Evolutionary conservation across 148 eudicot species (phyloP).

Genomic region (Pouteria glomerata): DNA sequence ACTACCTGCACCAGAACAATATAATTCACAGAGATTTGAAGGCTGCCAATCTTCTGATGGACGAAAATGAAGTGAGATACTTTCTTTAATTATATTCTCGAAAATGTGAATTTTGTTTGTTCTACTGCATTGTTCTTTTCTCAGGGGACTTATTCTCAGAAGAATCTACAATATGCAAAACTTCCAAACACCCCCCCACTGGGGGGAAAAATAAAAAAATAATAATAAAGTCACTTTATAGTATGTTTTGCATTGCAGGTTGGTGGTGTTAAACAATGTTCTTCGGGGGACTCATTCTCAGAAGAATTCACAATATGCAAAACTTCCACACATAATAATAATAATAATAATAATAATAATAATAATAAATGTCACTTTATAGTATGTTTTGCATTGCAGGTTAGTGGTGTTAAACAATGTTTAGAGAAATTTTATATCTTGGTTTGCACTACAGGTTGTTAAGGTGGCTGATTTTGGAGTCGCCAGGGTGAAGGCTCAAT

Average conservation of each 20-base stretch:
- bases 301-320: too few species aligned
- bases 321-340: too few species aligned
- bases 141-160: not conserved
- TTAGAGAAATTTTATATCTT: not conserved
- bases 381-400: too few species aligned
- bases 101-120: not conserved
- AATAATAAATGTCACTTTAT: too few species aligned
- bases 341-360: too few species aligned
- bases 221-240: too few species aligned
- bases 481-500: constrained; percentile 84
- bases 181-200: too few species aligned
- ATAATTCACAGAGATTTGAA: constrained; percentile 95
- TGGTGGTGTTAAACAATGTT: too few species aligned
- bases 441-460: constrained; percentile 59
- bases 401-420: not conserved
- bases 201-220: too few species aligned
- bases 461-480: constrained; percentile 99
- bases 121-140: not conserved
- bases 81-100: not conserved
- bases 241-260: too few species aligned
- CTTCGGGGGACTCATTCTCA: not conserved
- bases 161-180: too few species aligned
- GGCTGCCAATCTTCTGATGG: constrained; percentile 99
- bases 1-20: constrained; percentile 96
- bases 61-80: constrained; percentile 86